These are phyloP conservation scores for Sporothrix variecibatus DNA, from an alignment of 2,329 filamentous ascomycete genomes.

Conservation along the genomic window DNA sequence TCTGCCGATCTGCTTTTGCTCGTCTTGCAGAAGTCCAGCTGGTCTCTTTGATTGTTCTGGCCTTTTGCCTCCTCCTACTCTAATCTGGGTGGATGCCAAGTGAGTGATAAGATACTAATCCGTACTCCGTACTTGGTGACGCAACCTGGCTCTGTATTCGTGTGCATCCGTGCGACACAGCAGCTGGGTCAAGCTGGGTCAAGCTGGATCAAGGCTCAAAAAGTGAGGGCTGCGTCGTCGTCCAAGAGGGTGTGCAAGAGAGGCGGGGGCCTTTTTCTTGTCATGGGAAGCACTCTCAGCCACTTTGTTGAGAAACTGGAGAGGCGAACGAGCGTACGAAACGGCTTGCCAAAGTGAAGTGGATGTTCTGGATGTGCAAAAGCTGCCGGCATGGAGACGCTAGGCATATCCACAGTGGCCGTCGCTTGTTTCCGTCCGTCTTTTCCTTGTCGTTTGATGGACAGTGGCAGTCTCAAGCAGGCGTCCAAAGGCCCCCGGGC, in stretches of 20 bases:
- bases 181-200: not conserved
- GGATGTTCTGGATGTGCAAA: not conserved
- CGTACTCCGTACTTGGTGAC: constrained; percentile 19
- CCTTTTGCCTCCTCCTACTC: constrained; percentile 1
- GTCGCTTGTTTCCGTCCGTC: constrained; percentile 11
- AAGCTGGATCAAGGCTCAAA: not conserved
- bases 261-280: not conserved
- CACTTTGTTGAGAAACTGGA: not conserved
- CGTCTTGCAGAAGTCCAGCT: not conserved
- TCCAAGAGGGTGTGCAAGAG: constrained; percentile 1
- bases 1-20: too few relatives aligned
- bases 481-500: not conserved
- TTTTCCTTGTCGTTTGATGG: not conserved
- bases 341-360: not conserved
- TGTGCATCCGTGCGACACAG: constrained; percentile 13
- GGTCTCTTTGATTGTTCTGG: not conserved
- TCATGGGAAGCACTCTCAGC: not conserved
- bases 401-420: constrained; percentile 8
- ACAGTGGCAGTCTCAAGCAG: not conserved
- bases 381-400: constrained; percentile 19
- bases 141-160: not conserved
- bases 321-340: not conserved
- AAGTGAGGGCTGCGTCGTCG: not conserved
- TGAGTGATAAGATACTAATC: not conserved
- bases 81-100: not conserved